A percentile compares a stretch with the other conserved stretches of the same genome.
Conservation (phyloP, 73 alveolate species). For the Paraurostyla sp. region DNA sequence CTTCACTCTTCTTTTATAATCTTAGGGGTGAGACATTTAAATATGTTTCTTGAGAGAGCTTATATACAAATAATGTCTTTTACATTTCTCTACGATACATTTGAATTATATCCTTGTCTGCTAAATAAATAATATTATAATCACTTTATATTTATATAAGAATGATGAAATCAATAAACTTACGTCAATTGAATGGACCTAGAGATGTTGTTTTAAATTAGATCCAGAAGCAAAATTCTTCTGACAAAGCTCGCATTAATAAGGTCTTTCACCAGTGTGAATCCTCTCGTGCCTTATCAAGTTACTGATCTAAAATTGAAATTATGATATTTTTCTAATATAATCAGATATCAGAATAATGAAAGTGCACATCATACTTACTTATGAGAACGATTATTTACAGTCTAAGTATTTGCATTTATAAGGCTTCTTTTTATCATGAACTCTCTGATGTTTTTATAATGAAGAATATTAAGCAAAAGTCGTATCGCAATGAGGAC, state of each 20-base stretch:
- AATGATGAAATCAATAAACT: neutral
- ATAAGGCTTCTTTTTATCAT: constrained; percentile 73
- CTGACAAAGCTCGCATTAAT: constrained; percentile 76
- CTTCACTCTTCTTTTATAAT: no score
- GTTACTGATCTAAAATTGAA: neutral
- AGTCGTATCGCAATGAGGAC: constrained; percentile 45
- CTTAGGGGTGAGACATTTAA: no score
- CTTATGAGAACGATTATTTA: constrained; percentile 44
- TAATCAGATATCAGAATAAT: no score
- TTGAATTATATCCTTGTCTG: neutral
- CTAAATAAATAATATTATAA: neutral
- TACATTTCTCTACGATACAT: neutral
- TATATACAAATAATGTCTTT: neutral
- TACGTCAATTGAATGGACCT: constrained; percentile 78
- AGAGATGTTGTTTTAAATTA: constrained; percentile 75
- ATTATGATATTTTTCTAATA: neutral
- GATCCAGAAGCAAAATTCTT: constrained; percentile 80
- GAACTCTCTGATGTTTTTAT: constrained; percentile 72
- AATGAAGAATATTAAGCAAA: constrained; percentile 64
- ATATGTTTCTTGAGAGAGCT: neutral
- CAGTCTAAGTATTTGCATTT: constrained; percentile 47
- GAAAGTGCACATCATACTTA: no score
- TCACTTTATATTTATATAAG: neutral
- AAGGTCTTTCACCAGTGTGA: constrained; percentile 86
- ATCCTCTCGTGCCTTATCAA: constrained; percentile 40